Conservation (phyloP, 1,284 basidiomycete genomes). For the Jaminaea rosea region DNA sequence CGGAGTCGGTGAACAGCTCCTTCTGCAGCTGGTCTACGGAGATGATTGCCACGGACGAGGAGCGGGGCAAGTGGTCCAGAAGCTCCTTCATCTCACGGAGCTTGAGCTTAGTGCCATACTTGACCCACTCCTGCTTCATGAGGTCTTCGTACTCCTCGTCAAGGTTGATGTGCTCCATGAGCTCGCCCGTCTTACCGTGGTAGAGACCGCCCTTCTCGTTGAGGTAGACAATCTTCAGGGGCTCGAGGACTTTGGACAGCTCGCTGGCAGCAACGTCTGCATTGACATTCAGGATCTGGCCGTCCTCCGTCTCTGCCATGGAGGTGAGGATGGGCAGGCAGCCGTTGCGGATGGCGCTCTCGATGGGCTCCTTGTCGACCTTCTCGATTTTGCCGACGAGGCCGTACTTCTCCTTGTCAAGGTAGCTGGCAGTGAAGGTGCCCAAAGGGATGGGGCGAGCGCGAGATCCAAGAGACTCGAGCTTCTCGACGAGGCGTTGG, state of each 20-base stretch:
- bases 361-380: slow-evolving; percentile 47
- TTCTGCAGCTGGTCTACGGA: slow-evolving; percentile 86
- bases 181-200: slow-evolving; percentile 66
- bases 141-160: slow-evolving; percentile 96
- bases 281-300: slow-evolving; percentile 47
- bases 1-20: slow-evolving; percentile 96
- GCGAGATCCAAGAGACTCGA: slow-evolving; percentile 44
- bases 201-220: slow-evolving; percentile 97
- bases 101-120: slow-evolving; percentile 98
- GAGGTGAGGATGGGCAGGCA: slow-evolving; percentile 46
- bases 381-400: slow-evolving; percentile 46
- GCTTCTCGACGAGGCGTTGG: slow-evolving; percentile 43
- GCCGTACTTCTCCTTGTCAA: slow-evolving; percentile 47
- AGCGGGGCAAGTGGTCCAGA: slow-evolving; percentile 91
- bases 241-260: slow-evolving; percentile 46
- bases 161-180: slow-evolving; percentile 84
- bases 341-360: slow-evolving; percentile 45
- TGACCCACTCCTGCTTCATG: slow-evolving; percentile 99
- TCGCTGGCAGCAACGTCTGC: slow-evolving; percentile 46
- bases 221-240: slow-evolving; percentile 89
- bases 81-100: slow-evolving; percentile 98
- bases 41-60: slow-evolving; percentile 97
- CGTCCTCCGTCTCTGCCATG: slow-evolving; percentile 43
- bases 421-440: slow-evolving; percentile 42
- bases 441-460: slow-evolving; percentile 46